Evolutionary conservation across 352 stramenopile genomes (phyloP).

Genomic region (Globisporangium uncinulatum): DNA sequence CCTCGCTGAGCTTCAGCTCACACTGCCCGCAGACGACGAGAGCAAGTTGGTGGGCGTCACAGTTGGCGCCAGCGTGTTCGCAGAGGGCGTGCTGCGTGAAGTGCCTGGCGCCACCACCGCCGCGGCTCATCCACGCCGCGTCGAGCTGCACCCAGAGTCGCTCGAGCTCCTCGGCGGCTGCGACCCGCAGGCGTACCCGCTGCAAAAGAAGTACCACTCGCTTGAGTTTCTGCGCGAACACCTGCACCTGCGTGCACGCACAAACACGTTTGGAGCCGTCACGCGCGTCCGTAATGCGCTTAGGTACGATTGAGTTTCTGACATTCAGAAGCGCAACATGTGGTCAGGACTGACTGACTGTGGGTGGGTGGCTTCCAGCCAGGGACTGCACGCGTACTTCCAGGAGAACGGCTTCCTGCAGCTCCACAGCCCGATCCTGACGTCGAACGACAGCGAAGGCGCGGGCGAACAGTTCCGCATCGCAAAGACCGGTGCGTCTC

Average conservation of each 20-base stretch:
- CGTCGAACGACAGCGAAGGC: constrained; percentile 96
- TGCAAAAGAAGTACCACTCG: constrained; percentile 98
- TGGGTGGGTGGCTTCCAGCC: constrained; percentile 19
- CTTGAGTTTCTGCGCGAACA: constrained; percentile 97
- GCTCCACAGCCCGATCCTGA: constrained; percentile 94
- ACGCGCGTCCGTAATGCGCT: constrained; percentile 92
- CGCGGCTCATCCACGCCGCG: constrained; percentile 48
- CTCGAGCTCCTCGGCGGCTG: constrained; percentile 90
- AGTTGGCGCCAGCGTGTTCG: constrained; percentile 91
- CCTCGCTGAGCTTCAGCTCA: constrained; percentile 91
- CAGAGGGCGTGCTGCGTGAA: constrained; percentile 85
- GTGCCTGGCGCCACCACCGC: constrained; percentile 86
- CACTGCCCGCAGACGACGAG: constrained; percentile 48
- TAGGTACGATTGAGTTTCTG: constrained; percentile 20
- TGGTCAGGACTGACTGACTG: not conserved
- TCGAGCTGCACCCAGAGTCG: constrained; percentile 88
- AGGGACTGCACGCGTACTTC: constrained; percentile 70
- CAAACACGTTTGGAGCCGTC: constrained; percentile 96
- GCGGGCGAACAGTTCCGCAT: constrained; percentile 98
- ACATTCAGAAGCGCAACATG: no score
- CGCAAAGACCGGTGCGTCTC: constrained; percentile 48
- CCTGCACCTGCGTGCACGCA: constrained; percentile 93
- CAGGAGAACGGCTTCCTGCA: constrained; percentile 75
- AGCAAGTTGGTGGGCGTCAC: constrained; percentile 84
- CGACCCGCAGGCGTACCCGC: constrained; percentile 90